A percentile compares a stretch with the other conserved stretches of the same genome.
Conservation (phyloP, 2,329 filamentous ascomycete genomes). For the Gnomoniopsis smithogilvyi region DNA sequence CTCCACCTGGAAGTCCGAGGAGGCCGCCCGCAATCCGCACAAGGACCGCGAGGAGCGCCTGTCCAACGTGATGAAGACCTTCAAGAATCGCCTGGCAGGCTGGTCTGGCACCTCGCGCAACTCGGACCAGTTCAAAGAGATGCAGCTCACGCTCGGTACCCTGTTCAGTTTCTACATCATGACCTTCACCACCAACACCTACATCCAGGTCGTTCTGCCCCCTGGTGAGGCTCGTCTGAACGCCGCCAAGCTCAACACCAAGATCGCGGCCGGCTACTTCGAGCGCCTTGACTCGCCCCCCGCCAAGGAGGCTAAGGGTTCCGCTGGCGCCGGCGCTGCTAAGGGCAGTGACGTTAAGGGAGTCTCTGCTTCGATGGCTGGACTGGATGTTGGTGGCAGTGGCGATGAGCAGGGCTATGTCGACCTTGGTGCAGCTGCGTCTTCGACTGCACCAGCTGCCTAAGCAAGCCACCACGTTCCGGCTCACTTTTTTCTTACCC, state of each 20-base stretch:
- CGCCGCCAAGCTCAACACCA: slow-evolving; percentile 83
- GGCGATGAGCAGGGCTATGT: slow-evolving; percentile 16
- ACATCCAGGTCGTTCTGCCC: slow-evolving; percentile 87
- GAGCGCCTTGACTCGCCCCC: slow-evolving; percentile 59
- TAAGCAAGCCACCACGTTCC: neutral
- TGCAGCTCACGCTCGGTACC: slow-evolving; percentile 73
- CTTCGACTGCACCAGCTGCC: slow-evolving; percentile 16
- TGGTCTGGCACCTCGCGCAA: slow-evolving; percentile 79
- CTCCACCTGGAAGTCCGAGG: slow-evolving; percentile 78
- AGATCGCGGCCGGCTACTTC: slow-evolving; percentile 81
- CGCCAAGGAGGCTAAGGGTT: slow-evolving; percentile 22
- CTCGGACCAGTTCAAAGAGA: slow-evolving; percentile 75
- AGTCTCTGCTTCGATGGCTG: slow-evolving; percentile 9
- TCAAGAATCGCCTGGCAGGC: slow-evolving; percentile 80
- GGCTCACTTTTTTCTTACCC: neutral
- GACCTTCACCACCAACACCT: slow-evolving; percentile 96
- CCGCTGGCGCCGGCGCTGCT: neutral
- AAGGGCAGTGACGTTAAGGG: slow-evolving; percentile 14
- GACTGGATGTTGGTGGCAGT: slow-evolving; percentile 9
- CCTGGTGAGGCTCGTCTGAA: slow-evolving; percentile 92
- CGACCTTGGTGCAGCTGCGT: slow-evolving; percentile 2
- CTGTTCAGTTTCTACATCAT: slow-evolving; percentile 92
- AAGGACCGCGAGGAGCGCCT: slow-evolving; percentile 91
- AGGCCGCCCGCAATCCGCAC: slow-evolving; percentile 78
- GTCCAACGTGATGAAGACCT: slow-evolving; percentile 96